Evolutionary conservation across 1,284 basidiomycete species (phyloP).

Genomic region (Macrocystidia cucumis): DNA sequence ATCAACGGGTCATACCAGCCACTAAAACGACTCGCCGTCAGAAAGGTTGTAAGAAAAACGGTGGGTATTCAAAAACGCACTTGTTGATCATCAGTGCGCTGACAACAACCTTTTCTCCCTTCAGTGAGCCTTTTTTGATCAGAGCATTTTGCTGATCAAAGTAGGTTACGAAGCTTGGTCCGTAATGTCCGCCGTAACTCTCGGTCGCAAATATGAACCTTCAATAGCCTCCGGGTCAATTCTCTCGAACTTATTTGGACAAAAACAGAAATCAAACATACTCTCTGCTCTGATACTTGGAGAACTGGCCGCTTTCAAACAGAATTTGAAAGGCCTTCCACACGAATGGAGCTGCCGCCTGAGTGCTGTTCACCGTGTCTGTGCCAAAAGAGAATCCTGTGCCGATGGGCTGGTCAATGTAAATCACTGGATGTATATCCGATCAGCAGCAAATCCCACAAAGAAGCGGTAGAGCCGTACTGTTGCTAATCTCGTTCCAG

Average conservation of each 20-base stretch:
- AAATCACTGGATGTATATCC: slow-evolving; percentile 50
- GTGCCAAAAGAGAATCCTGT: slow-evolving; percentile 57
- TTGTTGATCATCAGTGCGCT: slow-evolving; percentile 44
- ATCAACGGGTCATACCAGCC: slow-evolving; percentile 60
- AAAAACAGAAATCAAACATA: slow-evolving; percentile 16
- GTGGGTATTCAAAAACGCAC: slow-evolving; percentile 15
- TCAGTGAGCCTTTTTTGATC: slow-evolving; percentile 36
- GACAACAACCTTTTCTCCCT: slow-evolving; percentile 30
- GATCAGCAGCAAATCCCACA: no score
- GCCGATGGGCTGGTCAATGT: slow-evolving; percentile 68
- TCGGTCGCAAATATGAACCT: slow-evolving; percentile 53
- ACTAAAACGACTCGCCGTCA: slow-evolving; percentile 21
- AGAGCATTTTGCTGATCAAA: slow-evolving; percentile 56
- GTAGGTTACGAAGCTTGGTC: slow-evolving; percentile 51
- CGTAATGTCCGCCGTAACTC: slow-evolving; percentile 63
- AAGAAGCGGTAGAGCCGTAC: slow-evolving; percentile 28
- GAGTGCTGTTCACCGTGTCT: slow-evolving; percentile 44
- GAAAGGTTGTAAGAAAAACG: slow-evolving; percentile 1
- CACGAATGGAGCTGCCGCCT: slow-evolving; percentile 38
- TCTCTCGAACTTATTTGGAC: background rate
- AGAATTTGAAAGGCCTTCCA: slow-evolving; percentile 62
- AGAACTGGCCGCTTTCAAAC: slow-evolving; percentile 52
- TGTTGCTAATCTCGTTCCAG: slow-evolving; percentile 64
- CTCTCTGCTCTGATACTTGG: slow-evolving; percentile 47
- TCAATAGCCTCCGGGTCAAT: no score